A percentile compares a stretch with the other conserved stretches of the same genome.
These are phyloP conservation scores for Pseudocercospora eumusae DNA, from an alignment of 2,329 filamentous ascomycete species.

Conservation along the genomic window DNA sequence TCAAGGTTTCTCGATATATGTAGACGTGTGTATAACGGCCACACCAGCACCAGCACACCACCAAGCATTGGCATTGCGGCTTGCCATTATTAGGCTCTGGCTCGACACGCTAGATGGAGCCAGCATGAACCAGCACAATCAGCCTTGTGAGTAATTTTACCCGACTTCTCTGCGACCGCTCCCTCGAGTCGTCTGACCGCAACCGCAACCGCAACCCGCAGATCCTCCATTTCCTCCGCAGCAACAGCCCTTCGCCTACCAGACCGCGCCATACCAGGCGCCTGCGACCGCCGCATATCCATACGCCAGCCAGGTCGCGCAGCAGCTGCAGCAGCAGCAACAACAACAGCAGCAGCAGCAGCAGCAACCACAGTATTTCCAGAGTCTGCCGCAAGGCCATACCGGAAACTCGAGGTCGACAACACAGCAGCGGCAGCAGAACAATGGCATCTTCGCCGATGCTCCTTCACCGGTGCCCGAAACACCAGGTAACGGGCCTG, in stretches of 20 bases:
- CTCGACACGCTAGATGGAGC: slow-evolving; percentile 2
- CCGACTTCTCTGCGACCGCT: background rate
- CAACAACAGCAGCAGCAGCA: slow-evolving; percentile 18
- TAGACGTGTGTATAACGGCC: slow-evolving; percentile 4
- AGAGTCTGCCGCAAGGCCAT: slow-evolving; percentile 20
- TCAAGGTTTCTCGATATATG: background rate
- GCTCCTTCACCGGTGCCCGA: slow-evolving; percentile 20
- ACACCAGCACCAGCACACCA: slow-evolving; percentile 11
- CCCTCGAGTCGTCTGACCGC: background rate
- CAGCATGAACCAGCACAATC: slow-evolving; percentile 12
- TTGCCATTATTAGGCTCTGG: slow-evolving; percentile 10
- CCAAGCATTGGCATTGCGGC: too few species aligned
- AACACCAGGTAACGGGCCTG: slow-evolving; percentile 30
- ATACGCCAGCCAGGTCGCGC: slow-evolving; percentile 9
- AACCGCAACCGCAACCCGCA: background rate
- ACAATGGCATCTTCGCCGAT: slow-evolving; percentile 16
- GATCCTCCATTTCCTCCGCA: slow-evolving; percentile 9
- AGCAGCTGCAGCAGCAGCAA: slow-evolving; percentile 11
- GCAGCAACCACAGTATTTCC: slow-evolving; percentile 25
- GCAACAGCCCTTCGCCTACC: slow-evolving; percentile 12
- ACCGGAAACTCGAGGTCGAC: background rate
- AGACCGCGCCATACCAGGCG: slow-evolving; percentile 11
- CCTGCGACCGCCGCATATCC: slow-evolving; percentile 5
- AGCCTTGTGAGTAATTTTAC: background rate
- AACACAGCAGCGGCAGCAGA: slow-evolving; percentile 19